Percentiles rank a stretch among this genome's conserved stretches.
These are phyloP conservation scores for Tuber microsphaerosporum DNA, from an alignment of 495 filamentous ascomycete species.

Conservation along the genomic window DNA sequence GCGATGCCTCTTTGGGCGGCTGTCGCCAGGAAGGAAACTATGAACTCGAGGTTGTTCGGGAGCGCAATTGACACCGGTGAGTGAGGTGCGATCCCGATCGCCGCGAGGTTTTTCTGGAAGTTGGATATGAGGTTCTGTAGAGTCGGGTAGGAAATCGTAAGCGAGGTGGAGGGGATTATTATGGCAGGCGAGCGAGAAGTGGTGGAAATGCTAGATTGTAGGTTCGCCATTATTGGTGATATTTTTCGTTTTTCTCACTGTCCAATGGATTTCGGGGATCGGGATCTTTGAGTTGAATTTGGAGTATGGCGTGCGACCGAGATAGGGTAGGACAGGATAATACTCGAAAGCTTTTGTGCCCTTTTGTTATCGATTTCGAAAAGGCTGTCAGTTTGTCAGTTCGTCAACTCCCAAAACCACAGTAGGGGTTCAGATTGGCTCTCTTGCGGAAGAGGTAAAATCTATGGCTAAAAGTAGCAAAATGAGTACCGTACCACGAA, in stretches of 20 bases:
- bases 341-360: neutral
- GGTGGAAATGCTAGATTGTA: slow-evolving; percentile 46
- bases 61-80: slow-evolving; percentile 68
- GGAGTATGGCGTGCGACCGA: neutral
- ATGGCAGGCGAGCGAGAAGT: slow-evolving; percentile 51
- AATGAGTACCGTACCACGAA: too few species aligned
- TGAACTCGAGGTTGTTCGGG: slow-evolving; percentile 73
- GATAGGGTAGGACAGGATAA: neutral
- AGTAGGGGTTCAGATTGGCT: too few species aligned
- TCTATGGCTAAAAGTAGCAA: too few species aligned
- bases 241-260: neutral
- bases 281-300: neutral
- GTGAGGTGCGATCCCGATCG: slow-evolving; percentile 56
- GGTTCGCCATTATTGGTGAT: slow-evolving; percentile 45
- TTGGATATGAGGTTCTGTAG: slow-evolving; percentile 54
- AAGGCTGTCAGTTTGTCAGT: too few species aligned
- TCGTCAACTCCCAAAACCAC: too few species aligned
- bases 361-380: too few species aligned
- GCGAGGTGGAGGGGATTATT: slow-evolving; percentile 58
- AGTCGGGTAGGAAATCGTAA: slow-evolving; percentile 57
- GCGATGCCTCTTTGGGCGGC: slow-evolving; percentile 72
- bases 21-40: slow-evolving; percentile 70
- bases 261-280: neutral
- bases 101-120: slow-evolving; percentile 67
- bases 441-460: too few species aligned